Conservation (phyloP, 2,329 filamentous ascomycete species). For the Bisporella sp. region DNA sequence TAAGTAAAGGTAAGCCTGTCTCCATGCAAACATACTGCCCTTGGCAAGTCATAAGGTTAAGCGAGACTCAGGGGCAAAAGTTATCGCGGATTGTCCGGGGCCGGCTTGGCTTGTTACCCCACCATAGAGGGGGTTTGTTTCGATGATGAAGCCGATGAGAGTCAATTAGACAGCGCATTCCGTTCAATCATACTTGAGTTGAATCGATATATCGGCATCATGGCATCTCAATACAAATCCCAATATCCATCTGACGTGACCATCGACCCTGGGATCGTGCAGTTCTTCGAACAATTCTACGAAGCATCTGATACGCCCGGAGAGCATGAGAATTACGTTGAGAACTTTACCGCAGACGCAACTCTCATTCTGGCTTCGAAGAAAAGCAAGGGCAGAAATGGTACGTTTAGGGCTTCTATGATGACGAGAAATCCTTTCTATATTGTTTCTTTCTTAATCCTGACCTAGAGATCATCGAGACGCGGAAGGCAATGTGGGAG, state of each 20-base stretch:
- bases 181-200: too few relatives aligned
- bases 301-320: conserved; percentile 39
- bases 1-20: too few relatives aligned
- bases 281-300: conserved; percentile 65
- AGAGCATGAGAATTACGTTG: conserved; percentile 39
- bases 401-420: conserved; percentile 21
- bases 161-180: too few relatives aligned
- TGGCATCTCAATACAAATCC: conserved; percentile 4
- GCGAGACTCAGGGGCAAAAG: too few relatives aligned
- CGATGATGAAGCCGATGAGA: too few relatives aligned
- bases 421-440: background rate
- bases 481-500: conserved; percentile 43
- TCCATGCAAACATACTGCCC: too few relatives aligned
- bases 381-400: conserved; percentile 33
- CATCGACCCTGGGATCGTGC: conserved; percentile 51
- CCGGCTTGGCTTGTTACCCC: too few relatives aligned
- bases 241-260: background rate
- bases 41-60: too few relatives aligned
- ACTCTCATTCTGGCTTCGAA: conserved; percentile 43
- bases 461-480: conserved; percentile 36
- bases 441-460: background rate
- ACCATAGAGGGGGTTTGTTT: too few relatives aligned
- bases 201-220: background rate
- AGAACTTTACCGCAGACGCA: conserved; percentile 39
- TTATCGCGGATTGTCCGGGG: too few relatives aligned